Evolutionary conservation across 1,139 yeast genomes (phyloP), one percentile per base, ranked within the genome.

Genomic region (Taiozyma sp.): DNA sequence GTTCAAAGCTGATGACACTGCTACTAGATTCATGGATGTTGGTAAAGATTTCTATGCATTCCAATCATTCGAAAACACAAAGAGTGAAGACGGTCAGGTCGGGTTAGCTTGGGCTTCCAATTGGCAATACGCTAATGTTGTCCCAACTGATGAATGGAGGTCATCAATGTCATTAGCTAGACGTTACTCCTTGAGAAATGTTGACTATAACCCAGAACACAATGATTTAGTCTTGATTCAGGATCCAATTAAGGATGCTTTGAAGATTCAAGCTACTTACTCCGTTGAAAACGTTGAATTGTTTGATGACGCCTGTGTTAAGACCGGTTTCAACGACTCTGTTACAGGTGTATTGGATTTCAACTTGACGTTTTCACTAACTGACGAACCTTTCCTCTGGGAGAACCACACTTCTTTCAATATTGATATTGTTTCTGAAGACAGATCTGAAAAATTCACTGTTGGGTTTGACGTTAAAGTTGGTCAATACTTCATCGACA

Each of bases 61-160:
- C 49, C 73, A 70, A 55, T 59, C 67, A 8, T 68, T 68, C 48
- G 55, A 59, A 51, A 64, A 61, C 44, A 58, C 55, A 13, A 30
- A 30, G n/a, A 13, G n/a, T 13, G 34, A 30, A 30, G 49, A 53
- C 5, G 64, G 57, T 16, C 61, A 57, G 1, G 16, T 67, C 9
- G 71, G 70, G n/a, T 51, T 70, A 41, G 74, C 71, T 6, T 71
- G 74, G 74, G 70, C 72, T 34, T 67, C 72, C 39, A 70, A 70
- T 57, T 71, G 74, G 74, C 72, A 70, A 54, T 71, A 71, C 53
- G 59, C 65, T 22, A 58, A 60, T 27, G 54, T 53, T 23, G 70
- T 64, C 19, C 75, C 74, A 16, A 67, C 72, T 12, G 53, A 50
- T 9, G 56, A 61, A 14, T 71, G 70, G 70, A 63, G 70, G 50